Evolutionary conservation across 2,329 filamentous ascomycete genomes (phyloP).

Genomic region (Sporothrix brunneoviolacea): DNA sequence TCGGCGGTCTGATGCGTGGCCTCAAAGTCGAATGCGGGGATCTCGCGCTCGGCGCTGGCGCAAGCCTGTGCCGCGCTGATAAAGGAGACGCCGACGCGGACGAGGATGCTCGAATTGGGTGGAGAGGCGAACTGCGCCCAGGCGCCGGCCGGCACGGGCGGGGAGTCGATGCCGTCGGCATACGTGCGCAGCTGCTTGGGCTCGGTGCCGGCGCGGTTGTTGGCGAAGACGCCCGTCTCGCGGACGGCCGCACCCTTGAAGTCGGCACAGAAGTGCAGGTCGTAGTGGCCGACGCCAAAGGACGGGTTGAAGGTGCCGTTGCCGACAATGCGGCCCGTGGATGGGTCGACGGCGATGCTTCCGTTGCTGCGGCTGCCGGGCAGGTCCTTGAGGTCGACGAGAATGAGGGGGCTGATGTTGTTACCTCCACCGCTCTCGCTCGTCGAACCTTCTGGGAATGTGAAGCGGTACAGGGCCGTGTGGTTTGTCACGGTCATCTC

Average conservation of each 20-base stretch:
- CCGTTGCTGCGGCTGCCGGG: conserved; percentile 44
- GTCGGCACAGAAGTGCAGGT: conserved; percentile 54
- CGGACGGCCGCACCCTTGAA: conserved; percentile 39
- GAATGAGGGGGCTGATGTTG: too few species aligned
- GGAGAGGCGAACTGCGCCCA: conserved; percentile 52
- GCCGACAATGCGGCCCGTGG: conserved; percentile 48
- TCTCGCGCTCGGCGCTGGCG: conserved; percentile 53
- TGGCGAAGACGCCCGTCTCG: conserved; percentile 34
- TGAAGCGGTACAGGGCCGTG: conserved; percentile 56
- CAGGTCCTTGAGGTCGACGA: conserved; percentile 56
- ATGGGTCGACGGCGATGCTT: conserved; percentile 40
- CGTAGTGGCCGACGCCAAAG: conserved; percentile 54
- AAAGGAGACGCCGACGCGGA: conserved; percentile 58
- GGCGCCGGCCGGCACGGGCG: conserved; percentile 40
- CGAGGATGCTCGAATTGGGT: conserved; percentile 49
- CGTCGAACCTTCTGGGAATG: too few species aligned
- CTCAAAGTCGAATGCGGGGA: conserved; percentile 51
- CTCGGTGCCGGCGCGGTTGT: conserved; percentile 32
- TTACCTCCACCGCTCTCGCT: too few species aligned
- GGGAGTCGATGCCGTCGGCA: conserved; percentile 20
- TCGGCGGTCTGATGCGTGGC: too few species aligned
- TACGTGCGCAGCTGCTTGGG: conserved; percentile 27
- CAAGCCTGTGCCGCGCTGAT: conserved; percentile 57
- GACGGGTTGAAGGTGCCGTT: conserved; percentile 53
- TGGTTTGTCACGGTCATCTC: conserved; percentile 57